Evolutionary conservation across 2,329 filamentous ascomycete species (phyloP).

Genomic region (Biscogniauxia sp.): DNA sequence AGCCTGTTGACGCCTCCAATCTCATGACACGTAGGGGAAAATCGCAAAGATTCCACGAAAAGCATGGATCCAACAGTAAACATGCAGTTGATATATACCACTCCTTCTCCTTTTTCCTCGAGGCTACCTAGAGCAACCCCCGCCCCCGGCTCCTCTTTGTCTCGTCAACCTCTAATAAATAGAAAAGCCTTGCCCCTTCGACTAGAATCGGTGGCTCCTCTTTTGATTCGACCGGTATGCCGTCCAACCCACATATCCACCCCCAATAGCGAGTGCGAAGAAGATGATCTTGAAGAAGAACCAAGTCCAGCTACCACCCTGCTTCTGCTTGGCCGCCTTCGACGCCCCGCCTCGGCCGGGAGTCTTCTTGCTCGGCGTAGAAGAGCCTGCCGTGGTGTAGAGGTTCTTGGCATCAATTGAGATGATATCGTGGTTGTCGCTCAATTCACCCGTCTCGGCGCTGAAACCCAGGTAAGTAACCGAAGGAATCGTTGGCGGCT

Average conservation of each 20-base stretch:
- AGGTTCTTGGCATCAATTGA: slow-evolving; percentile 83
- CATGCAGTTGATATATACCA: slow-evolving; percentile 26
- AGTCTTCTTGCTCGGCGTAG: slow-evolving; percentile 34
- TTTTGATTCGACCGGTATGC: slow-evolving; percentile 69
- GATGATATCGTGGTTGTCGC: slow-evolving; percentile 97
- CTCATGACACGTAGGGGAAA: slow-evolving; percentile 19
- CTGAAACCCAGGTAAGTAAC: slow-evolving; percentile 74
- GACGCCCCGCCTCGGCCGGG: slow-evolving; percentile 38
- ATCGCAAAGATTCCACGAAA: slow-evolving; percentile 16
- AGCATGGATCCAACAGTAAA: slow-evolving; percentile 13
- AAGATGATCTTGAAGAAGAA: slow-evolving; percentile 79
- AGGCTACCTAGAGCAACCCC: slow-evolving; percentile 3
- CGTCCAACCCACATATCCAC: slow-evolving; percentile 82
- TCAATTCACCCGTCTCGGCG: slow-evolving; percentile 92
- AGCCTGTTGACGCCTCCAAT: slow-evolving; percentile 22
- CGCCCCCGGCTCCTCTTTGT: neutral
- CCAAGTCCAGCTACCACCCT: slow-evolving; percentile 56
- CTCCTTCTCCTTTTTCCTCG: slow-evolving; percentile 1
- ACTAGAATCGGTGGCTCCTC: slow-evolving; percentile 57
- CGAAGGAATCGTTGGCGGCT: slow-evolving; percentile 73
- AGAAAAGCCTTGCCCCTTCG: neutral
- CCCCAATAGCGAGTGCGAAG: slow-evolving; percentile 67
- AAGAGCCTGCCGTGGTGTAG: slow-evolving; percentile 62
- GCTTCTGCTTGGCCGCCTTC: slow-evolving; percentile 37
- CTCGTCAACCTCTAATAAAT: slow-evolving; percentile 3